Percentiles rank a stretch among this genome's conserved stretches.
Conservation (phyloP, 352 stramenopile genomes). For the Plasmopara halstedii region DNA sequence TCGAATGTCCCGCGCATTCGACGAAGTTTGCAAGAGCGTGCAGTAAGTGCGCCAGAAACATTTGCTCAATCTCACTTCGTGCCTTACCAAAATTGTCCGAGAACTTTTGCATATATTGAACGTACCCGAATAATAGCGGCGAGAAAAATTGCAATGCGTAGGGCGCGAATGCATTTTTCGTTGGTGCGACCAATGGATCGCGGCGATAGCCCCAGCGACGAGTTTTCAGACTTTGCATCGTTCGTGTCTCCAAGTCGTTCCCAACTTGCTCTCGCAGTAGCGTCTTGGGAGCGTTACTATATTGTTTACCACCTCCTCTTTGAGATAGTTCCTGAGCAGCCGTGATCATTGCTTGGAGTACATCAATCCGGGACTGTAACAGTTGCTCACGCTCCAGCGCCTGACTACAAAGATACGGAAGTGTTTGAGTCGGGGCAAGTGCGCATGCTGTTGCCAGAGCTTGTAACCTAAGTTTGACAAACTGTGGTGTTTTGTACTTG, state of each 20-base stretch:
- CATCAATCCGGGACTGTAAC: constrained; percentile 61
- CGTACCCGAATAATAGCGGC: constrained; percentile 64
- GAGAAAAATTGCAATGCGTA: constrained; percentile 64
- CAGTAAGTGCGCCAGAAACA: constrained; percentile 64
- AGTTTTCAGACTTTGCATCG: constrained; percentile 51
- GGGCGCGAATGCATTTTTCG: constrained; percentile 58
- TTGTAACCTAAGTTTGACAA: constrained; percentile 32
- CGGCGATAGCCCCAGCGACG: constrained; percentile 63
- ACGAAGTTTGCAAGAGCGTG: constrained; percentile 61
- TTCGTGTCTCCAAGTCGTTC: constrained; percentile 30
- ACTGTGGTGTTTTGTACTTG: constrained; percentile 61
- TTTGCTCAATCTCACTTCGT: constrained; percentile 49
- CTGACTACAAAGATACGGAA: constrained; percentile 55
- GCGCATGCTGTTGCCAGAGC: constrained; percentile 44
- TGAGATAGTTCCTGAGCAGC: constrained; percentile 63
- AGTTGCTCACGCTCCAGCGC: constrained; percentile 69
- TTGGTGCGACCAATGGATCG: constrained; percentile 32
- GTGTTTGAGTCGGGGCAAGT: constrained; percentile 29
- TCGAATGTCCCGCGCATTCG: constrained; percentile 52
- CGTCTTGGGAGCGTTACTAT: constrained; percentile 17
- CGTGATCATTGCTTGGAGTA: constrained; percentile 43
- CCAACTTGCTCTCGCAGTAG: constrained; percentile 32
- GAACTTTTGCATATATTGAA: constrained; percentile 42
- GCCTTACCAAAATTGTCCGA: constrained; percentile 12
- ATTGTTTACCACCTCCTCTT: constrained; percentile 21